phyloP scores from a whole-genome alignment of 805 yeast species.

The Candida cerambycidarum region DNA sequence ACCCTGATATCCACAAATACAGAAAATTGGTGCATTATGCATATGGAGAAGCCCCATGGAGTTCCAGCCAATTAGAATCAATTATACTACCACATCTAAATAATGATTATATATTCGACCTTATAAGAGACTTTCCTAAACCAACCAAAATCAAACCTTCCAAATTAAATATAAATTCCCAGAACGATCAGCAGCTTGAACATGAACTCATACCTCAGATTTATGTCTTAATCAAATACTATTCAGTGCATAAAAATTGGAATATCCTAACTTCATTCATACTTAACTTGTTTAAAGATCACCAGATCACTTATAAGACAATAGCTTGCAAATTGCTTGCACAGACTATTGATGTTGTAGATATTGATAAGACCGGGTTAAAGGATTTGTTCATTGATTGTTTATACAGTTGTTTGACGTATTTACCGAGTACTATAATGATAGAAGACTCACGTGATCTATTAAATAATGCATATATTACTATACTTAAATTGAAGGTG shows the following conservation, averaged over 20 bases:
- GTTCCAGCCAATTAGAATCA: conserved; percentile 1
- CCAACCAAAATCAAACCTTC: neutral
- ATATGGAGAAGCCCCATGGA: conserved; percentile 7
- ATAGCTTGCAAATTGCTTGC: conserved; percentile 19
- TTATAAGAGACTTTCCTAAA: conserved; percentile 3
- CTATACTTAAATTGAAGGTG: conserved; percentile 10
- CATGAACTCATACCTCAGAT: conserved; percentile 25
- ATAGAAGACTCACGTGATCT: conserved; percentile 20
- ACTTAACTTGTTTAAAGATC: conserved; percentile 35
- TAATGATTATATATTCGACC: conserved; percentile 6
- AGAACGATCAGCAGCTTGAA: neutral
- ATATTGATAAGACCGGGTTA: conserved; percentile 23
- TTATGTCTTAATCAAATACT: conserved; percentile 18
- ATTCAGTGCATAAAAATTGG: conserved; percentile 20
- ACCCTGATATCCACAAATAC: neutral
- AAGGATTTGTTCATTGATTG: conserved; percentile 25
- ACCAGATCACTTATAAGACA: conserved; percentile 26
- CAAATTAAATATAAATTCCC: conserved; percentile 1
- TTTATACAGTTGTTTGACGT: conserved; percentile 23
- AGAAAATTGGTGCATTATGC: neutral
- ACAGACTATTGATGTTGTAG: neutral
- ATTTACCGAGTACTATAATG: conserved; percentile 25
- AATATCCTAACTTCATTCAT: conserved; percentile 31
- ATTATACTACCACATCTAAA: neutral
- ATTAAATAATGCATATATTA: conserved; percentile 24